phyloP scores from a whole-genome alignment of 176 grass and related monocot genomes.

The Themeda triandra region DNA sequence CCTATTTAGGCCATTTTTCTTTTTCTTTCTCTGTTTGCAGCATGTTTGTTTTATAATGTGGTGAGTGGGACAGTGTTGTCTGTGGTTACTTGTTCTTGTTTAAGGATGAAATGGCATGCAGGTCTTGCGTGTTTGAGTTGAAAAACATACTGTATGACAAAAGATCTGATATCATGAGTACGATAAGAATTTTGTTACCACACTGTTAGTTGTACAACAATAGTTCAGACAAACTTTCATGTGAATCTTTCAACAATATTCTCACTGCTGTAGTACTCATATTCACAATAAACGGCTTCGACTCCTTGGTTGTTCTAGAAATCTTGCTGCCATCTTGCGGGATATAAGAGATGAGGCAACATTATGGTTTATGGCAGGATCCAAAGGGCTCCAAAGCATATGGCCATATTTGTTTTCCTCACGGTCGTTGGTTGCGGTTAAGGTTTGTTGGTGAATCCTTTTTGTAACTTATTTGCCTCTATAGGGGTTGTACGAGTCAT shows the following conservation, averaged over 20 bases:
- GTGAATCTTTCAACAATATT: background rate
- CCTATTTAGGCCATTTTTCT: background rate
- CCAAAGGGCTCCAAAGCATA: background rate
- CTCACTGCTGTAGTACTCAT: background rate
- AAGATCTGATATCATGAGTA: conserved; percentile 17
- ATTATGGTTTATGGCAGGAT: background rate
- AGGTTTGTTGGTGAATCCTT: background rate
- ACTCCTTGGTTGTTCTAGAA: background rate
- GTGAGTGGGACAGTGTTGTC: background rate
- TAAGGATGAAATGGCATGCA: background rate
- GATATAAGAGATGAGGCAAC: background rate
- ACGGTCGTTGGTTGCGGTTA: background rate
- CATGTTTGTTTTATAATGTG: background rate
- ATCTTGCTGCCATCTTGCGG: background rate
- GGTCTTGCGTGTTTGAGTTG: background rate
- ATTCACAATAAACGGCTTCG: background rate
- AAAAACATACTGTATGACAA: background rate
- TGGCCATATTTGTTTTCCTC: background rate
- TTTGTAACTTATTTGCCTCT: background rate
- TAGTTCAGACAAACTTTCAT: background rate
- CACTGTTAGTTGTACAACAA: background rate
- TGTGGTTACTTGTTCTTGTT: background rate
- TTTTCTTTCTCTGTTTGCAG: background rate
- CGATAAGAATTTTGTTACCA: background rate
- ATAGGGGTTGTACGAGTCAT: background rate